A percentile compares a stretch with the other conserved stretches of the same genome.
phyloP scores from a whole-genome alignment of 2,329 filamentous ascomycete genomes.

The Phyllosticta ampelicida region DNA sequence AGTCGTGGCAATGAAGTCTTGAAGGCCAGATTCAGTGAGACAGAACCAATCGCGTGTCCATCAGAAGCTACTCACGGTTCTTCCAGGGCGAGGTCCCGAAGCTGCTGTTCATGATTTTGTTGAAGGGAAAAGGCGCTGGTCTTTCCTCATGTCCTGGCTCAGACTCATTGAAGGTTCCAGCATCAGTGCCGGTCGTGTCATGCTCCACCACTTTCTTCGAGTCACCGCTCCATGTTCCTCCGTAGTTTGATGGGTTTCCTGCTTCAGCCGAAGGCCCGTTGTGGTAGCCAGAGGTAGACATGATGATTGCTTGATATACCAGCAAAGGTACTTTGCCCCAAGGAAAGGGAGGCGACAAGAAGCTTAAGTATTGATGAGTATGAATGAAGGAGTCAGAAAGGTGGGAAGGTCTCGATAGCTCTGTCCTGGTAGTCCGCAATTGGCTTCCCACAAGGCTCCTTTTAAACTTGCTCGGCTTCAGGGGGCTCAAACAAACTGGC shows the following conservation, averaged over 20 bases:
- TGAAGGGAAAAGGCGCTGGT: conserved; percentile 3
- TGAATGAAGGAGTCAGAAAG: not conserved
- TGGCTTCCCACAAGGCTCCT: not conserved
- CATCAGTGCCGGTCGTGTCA: not conserved
- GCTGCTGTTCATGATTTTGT: conserved; percentile 8
- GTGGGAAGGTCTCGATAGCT: not conserved
- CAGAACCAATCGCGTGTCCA: not conserved
- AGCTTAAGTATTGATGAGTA: not conserved
- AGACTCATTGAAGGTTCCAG: conserved; percentile 1
- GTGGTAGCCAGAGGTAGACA: conserved; percentile 7
- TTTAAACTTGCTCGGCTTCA: conserved; percentile 5
- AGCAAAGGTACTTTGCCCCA: not conserved
- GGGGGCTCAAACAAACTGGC: not conserved
- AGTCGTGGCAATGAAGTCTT: conserved; percentile 33
- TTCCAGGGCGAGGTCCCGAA: conserved; percentile 9
- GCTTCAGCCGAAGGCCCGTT: conserved; percentile 6
- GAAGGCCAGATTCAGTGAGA: not conserved
- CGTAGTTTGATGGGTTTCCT: not conserved
- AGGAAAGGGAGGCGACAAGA: not conserved
- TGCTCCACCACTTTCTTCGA: not conserved
- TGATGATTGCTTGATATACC: not conserved
- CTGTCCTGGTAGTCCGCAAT: not conserved
- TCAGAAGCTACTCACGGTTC: conserved; percentile 3
- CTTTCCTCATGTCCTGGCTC: conserved; percentile 1
- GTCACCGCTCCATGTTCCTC: not conserved